Evolutionary conservation across 768 basidiomycete genomes (phyloP).

Genomic region (Omphalotus guepiniiformis): DNA sequence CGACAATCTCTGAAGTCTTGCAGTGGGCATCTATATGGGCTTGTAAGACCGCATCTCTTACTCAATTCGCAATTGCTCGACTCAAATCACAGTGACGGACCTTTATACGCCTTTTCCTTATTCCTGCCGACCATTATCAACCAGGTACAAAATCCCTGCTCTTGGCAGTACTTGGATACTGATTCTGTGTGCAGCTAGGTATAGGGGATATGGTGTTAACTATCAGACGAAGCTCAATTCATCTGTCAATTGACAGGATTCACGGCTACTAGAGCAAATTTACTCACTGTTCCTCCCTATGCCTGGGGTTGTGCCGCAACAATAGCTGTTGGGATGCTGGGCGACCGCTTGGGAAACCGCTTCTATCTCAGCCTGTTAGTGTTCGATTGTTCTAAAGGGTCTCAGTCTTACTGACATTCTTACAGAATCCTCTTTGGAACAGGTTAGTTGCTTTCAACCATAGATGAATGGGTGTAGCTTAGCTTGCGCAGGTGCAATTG

Average conservation of each 20-base stretch:
- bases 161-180: neutral
- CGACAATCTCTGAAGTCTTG: conserved; percentile 2
- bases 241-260: conserved; percentile 43
- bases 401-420: neutral
- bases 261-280: conserved; percentile 60
- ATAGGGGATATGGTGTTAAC: neutral
- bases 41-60: conserved; percentile 37
- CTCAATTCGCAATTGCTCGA: conserved; percentile 6
- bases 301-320: conserved; percentile 70
- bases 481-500: conserved; percentile 44
- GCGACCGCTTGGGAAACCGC: conserved; percentile 55
- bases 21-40: conserved; percentile 71
- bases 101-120: conserved; percentile 49
- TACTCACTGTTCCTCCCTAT: conserved; percentile 77
- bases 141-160: conserved; percentile 35
- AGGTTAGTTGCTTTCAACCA: neutral
- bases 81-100: conserved; percentile 42
- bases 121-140: conserved; percentile 53
- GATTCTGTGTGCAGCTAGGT: conserved; percentile 29
- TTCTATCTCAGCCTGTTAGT: conserved; percentile 59
- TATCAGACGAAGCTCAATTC: conserved; percentile 1
- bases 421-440: conserved; percentile 8
- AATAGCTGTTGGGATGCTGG: conserved; percentile 53
- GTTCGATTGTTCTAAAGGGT: neutral
- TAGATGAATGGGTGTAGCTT: neutral